Evolutionary conservation across 176 grass and related monocot genomes (phyloP), one percentile per base, ranked within the genome.

Genomic region (Thinopyrum elongatum): DNA sequence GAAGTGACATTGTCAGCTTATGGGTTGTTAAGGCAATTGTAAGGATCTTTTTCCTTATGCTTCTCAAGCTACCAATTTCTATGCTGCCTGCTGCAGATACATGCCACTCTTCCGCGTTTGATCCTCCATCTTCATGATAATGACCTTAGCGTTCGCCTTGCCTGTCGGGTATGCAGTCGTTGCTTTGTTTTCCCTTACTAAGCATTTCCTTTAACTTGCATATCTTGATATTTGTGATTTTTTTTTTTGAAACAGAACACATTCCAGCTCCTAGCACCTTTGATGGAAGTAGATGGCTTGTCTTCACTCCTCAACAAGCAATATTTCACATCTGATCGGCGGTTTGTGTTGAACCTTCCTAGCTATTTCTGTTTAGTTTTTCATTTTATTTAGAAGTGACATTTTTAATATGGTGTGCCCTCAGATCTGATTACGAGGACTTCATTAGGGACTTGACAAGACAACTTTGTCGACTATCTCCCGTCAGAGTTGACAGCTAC

Each of bases 361-460:
- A 81, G 36, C 35, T 85, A 86, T 83, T 87, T 90, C 65, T 73
- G 35, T 77, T 85, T 28, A 41, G 2, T 23, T 74, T 67, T 34
- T 31, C 22, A 16, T 77, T 73, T 74, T 58, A 76, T 41, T 39
- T 65, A 15, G 8, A 30, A 77, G 39, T 88, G 72, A 71, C 70
- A 67, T 63, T 82, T 76, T 19, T 46, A 79, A 38, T 86, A 71
- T 75, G 13, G 16, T 79, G 25, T 91, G 29, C 3, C 51, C 41
- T 38, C 77, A 98, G 96, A 78, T 89, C 91, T 14, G 93, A 98
- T 60, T 95, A 98, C 70, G 90, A 95, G 84, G 93, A 95, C 86
- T 98, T 98, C 87, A 94, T 95, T 82, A 95, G 84, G 78, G 96
- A 98, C 87, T 80, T 98, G 69, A 84, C 96, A 67, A 90, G 92